Percentiles rank a stretch among this genome's conserved stretches.
Evolutionary conservation across 2,329 filamentous ascomycete genomes (phyloP).

Genomic region (Ophiosphaerella korrae): DNA sequence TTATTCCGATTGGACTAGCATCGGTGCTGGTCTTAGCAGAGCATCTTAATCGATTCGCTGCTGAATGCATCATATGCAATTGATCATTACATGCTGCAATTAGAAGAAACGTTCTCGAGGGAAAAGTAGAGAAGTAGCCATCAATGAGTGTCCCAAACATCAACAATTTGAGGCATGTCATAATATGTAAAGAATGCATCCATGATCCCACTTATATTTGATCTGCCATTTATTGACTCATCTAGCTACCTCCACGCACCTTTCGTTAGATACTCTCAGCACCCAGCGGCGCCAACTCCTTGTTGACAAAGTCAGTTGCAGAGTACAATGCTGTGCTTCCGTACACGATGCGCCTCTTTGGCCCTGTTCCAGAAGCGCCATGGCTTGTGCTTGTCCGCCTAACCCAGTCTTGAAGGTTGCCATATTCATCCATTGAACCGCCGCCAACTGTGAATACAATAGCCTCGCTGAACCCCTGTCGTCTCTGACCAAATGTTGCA

Average conservation of each 20-base stretch:
- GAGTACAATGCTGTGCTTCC: slow-evolving; percentile 81
- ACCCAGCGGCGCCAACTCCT: slow-evolving; percentile 63
- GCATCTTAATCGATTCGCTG: too few relatives aligned
- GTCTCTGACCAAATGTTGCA: slow-evolving; percentile 86
- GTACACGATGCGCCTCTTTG: slow-evolving; percentile 84
- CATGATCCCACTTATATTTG: too few relatives aligned
- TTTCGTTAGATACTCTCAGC: slow-evolving; percentile 49
- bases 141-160: too few relatives aligned
- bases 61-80: too few relatives aligned
- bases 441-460: slow-evolving; percentile 93
- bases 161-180: too few relatives aligned
- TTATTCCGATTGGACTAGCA: too few relatives aligned
- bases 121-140: too few relatives aligned
- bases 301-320: slow-evolving; percentile 64
- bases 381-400: slow-evolving; percentile 68
- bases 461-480: slow-evolving; percentile 87
- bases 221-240: too few relatives aligned
- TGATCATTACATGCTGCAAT: too few relatives aligned
- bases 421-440: slow-evolving; percentile 98
- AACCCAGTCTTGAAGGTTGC: slow-evolving; percentile 96
- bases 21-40: too few relatives aligned
- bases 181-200: too few relatives aligned
- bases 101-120: too few relatives aligned
- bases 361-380: slow-evolving; percentile 57
- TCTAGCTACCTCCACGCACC: neutral